Conservation (phyloP, 192 early-diverging fungal genomes). For the Linderina pennispora region DNA sequence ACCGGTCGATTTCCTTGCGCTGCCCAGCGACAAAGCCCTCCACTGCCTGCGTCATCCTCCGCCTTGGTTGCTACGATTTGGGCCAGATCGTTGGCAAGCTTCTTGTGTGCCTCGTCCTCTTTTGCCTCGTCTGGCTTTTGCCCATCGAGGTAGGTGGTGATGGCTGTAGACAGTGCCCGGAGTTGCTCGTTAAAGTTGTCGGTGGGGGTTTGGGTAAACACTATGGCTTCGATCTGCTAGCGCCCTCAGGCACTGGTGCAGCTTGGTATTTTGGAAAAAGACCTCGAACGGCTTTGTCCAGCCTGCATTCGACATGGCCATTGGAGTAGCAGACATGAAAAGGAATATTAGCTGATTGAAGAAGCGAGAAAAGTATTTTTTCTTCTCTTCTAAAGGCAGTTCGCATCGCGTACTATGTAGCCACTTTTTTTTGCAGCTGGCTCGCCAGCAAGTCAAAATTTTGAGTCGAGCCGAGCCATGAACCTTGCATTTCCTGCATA, state of each 20-base stretch:
- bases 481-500: no score
- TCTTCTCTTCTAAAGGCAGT: no score
- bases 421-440: no score
- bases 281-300: slow-evolving; percentile 23
- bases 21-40: slow-evolving; percentile 48
- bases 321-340: no score
- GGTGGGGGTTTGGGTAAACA: slow-evolving; percentile 10
- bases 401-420: no score
- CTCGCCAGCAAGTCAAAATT: no score
- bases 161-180: slow-evolving; percentile 5
- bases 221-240: slow-evolving; percentile 29
- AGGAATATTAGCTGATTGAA: neutral
- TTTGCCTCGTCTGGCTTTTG: neutral
- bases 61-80: slow-evolving; percentile 38
- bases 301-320: no score
- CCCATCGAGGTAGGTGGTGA: slow-evolving; percentile 8
- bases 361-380: no score
- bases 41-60: slow-evolving; percentile 49
- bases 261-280: slow-evolving; percentile 24
- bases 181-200: slow-evolving; percentile 9
- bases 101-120: neutral
- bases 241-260: slow-evolving; percentile 25
- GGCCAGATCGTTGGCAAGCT: slow-evolving; percentile 6
- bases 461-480: no score
- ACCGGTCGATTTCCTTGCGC: slow-evolving; percentile 53